Conservation (phyloP, 495 filamentous ascomycete species). For the Trichoderma virens region DNA sequence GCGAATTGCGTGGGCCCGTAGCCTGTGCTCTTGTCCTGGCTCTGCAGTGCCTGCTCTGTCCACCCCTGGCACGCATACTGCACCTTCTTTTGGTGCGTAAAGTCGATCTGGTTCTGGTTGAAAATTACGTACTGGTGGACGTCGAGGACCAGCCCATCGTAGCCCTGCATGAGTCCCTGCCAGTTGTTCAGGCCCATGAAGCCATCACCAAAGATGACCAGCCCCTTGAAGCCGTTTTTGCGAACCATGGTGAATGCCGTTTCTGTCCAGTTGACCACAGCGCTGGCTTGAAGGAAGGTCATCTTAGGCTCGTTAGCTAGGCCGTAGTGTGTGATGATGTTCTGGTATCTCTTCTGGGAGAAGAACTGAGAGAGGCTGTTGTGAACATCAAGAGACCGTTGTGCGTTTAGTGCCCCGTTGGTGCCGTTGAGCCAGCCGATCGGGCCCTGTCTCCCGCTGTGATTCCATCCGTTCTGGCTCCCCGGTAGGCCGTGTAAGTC, state of each 20-base stretch:
- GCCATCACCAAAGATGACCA: constrained; percentile 71
- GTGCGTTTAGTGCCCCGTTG: constrained; percentile 53
- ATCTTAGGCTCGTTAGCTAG: constrained; percentile 84
- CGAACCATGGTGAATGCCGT: constrained; percentile 57
- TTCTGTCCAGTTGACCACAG: constrained; percentile 63
- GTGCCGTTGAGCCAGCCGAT: constrained; percentile 80
- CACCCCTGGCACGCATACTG: constrained; percentile 80
- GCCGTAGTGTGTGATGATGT: constrained; percentile 77
- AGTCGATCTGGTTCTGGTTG: constrained; percentile 64
- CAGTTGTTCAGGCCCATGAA: constrained; percentile 76
- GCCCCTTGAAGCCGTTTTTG: constrained; percentile 59
- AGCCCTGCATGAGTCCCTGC: constrained; percentile 56
- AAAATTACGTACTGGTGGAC: constrained; percentile 93
- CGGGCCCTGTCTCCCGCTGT: constrained; percentile 64
- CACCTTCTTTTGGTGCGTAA: constrained; percentile 67
- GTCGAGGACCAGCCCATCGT: constrained; percentile 64
- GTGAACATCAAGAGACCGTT: constrained; percentile 77
- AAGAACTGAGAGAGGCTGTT: constrained; percentile 76
- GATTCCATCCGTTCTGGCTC: constrained; percentile 87
- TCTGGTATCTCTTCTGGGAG: constrained; percentile 74
- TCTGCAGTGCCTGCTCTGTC: constrained; percentile 64
- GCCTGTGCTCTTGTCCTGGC: constrained; percentile 64
- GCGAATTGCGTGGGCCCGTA: constrained; percentile 97
- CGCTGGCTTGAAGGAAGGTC: constrained; percentile 48
- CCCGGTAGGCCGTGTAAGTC: constrained; percentile 83